These are phyloP conservation scores for Drechslerella dactyloides DNA, from an alignment of 2,329 filamentous ascomycete genomes.

Conservation along the genomic window DNA sequence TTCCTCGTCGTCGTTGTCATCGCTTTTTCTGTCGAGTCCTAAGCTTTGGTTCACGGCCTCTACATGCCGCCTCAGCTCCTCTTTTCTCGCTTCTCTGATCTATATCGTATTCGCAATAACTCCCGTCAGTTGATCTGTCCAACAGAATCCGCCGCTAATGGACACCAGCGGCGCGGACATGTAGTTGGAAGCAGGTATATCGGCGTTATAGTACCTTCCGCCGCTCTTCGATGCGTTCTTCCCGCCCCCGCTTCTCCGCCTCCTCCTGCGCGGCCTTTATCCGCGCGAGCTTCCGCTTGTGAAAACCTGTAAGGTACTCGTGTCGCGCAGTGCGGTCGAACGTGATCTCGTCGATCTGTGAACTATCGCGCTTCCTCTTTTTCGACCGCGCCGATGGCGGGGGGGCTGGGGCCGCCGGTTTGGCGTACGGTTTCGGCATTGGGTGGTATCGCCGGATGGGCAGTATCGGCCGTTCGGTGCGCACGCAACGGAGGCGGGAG, in stretches of 20 bases:
- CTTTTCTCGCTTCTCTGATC: constrained; percentile 82
- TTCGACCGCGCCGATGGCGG: constrained; percentile 63
- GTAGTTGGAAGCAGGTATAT: neutral
- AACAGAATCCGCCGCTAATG: constrained; percentile 4
- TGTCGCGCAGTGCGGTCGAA: constrained; percentile 81
- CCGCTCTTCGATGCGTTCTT: constrained; percentile 75
- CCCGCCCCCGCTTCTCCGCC: constrained; percentile 75
- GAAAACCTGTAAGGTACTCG: constrained; percentile 93
- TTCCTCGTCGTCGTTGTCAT: constrained; percentile 56
- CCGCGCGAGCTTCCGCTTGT: constrained; percentile 80
- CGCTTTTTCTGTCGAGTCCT: constrained; percentile 11
- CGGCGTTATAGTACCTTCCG: constrained; percentile 68
- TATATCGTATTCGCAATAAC: constrained; percentile 60
- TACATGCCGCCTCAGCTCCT: constrained; percentile 82
- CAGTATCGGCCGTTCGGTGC: neutral
- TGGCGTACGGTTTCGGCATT: constrained; percentile 49
- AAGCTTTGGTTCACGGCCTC: constrained; percentile 75
- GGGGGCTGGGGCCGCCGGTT: constrained; percentile 15
- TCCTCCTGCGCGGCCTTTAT: constrained; percentile 84
- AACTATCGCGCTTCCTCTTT: constrained; percentile 68
- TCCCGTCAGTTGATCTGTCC: neutral
- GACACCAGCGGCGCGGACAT: no score
- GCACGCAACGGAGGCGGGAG: no score
- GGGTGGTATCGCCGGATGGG: neutral
- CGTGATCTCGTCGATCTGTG: constrained; percentile 74